Base-by-base conservation (phyloP, 2,329 filamentous ascomycete genomes). In the Epichloe hybrida region DNA sequence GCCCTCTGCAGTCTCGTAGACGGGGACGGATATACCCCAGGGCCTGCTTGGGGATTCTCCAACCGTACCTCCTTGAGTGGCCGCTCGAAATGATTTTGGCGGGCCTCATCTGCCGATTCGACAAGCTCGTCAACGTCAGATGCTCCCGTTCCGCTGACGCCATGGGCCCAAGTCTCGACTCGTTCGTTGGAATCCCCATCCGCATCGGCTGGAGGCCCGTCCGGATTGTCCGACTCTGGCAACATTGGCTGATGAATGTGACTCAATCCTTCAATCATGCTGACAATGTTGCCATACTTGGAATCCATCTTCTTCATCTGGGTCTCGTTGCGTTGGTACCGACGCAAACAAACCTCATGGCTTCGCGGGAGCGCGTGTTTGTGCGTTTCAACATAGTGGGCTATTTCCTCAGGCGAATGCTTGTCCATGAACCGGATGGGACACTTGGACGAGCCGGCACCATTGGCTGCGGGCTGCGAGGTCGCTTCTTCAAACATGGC, bases 361-460 rank as follows among this genome's bases (percentile, higher is more conserved):
- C 89, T 96, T 59, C 91, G 81, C 9, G 91, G 91, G 50, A 97
- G 79, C 66, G 95, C 86, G 67, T 97, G 90, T 66, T 96, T 96
- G 71, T 96, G 90, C 49, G 83, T 89, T 65, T 96, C 88, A 61
- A 97, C 88, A 65, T 95, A 97, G 61, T 86, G 81, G 13, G 91
- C 91, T 54, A 97, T 84, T 63, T 96, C 90, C 69, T 95, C 88
- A 2, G 91, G 88, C 2, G 88, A 89, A 63, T 95, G 90, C 65
- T 95, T 84, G 66, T 96, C 85, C 62, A 96, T 74, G 69, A 86
- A 96, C 46, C 91, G 86, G 53, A 97, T 97, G 3, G 91, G 91
- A 66, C 91, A 97, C 62, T 88, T 88, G 51, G 79, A 67, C 38
- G 66, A 72, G 17, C 74, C 70, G 9, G 76, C 75, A 41, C 65